phyloP scores from a whole-genome alignment of 306 rosid genomes.

The Rosa persica region DNA sequence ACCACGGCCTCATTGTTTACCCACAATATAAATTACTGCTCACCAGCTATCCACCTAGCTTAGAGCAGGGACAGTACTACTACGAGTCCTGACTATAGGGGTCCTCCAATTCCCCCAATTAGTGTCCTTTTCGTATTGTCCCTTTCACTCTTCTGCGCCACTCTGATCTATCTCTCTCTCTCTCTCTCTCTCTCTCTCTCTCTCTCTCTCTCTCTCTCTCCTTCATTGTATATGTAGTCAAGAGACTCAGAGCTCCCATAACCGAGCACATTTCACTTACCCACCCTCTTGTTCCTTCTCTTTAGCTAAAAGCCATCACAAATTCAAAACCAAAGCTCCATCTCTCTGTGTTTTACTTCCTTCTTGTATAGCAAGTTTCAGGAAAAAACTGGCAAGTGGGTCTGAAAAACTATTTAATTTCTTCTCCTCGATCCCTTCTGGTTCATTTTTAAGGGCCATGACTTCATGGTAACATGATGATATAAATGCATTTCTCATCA shows the following conservation, averaged over 20 bases:
- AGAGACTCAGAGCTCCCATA: constrained; percentile 27
- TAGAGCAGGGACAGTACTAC: neutral
- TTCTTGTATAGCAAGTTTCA: constrained; percentile 30
- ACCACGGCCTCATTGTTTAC: neutral
- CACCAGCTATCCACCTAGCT: neutral
- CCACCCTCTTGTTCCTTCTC: constrained; percentile 20
- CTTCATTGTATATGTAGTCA: constrained; percentile 27
- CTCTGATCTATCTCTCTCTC: constrained; percentile 33
- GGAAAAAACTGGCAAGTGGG: constrained; percentile 32
- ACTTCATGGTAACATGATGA: constrained; percentile 37
- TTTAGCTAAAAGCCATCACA: constrained; percentile 25
- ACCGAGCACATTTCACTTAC: neutral
- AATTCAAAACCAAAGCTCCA: constrained; percentile 5
- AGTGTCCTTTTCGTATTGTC: constrained; percentile 55
- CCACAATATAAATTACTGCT: neutral
- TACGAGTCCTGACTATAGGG: neutral
- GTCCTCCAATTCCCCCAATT: constrained; percentile 31
- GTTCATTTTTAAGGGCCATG: constrained; percentile 24
- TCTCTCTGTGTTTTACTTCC: constrained; percentile 12
- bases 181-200: neutral
- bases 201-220: constrained; percentile 31
- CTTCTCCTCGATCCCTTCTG: constrained; percentile 15
- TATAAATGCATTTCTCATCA: constrained; percentile 13
- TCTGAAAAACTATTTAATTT: constrained; percentile 32
- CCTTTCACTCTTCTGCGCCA: constrained; percentile 63